Conservation (phyloP, 139 green algal species). For the Chlorella sorokiniana region DNA sequence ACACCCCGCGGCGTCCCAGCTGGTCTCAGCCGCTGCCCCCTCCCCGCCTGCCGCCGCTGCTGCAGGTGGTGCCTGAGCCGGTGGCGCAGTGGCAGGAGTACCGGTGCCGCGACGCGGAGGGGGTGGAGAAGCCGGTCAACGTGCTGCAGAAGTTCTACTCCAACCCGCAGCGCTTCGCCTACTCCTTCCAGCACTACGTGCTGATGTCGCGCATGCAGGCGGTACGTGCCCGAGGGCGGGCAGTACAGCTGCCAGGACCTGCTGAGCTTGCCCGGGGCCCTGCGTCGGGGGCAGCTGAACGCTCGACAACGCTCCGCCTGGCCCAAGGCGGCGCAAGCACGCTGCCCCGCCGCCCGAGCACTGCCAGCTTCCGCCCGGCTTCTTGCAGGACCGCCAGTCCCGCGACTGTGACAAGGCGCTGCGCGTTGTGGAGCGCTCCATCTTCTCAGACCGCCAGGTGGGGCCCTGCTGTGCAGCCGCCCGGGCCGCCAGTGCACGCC, state of each 20-base stretch:
- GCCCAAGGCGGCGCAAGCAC: too few species aligned
- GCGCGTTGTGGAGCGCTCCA: slow-evolving; percentile 89
- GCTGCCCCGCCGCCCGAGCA: neutral
- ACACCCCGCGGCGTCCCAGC: too few species aligned
- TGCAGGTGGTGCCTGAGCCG: slow-evolving; percentile 92
- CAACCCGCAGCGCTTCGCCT: slow-evolving; percentile 85
- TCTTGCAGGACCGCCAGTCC: slow-evolving; percentile 67
- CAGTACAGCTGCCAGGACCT: too few species aligned
- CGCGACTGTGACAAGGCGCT: slow-evolving; percentile 51
- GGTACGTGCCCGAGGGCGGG: slow-evolving; percentile 6
- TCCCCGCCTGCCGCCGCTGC: neutral
- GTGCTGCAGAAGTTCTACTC: slow-evolving; percentile 81
- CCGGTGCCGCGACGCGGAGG: slow-evolving; percentile 20
- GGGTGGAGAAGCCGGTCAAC: slow-evolving; percentile 21
- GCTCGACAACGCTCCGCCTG: too few species aligned
- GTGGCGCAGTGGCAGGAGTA: slow-evolving; percentile 93
- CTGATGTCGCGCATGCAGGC: slow-evolving; percentile 88
- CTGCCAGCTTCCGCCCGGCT: neutral
- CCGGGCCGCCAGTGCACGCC: neutral
- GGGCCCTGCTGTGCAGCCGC: neutral
- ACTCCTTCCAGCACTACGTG: slow-evolving; percentile 98
- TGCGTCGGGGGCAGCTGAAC: too few species aligned
- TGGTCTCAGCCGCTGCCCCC: too few species aligned
- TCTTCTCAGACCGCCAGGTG: slow-evolving; percentile 96
- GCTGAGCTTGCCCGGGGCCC: too few species aligned